These are phyloP conservation scores for Neurospora crassa DNA, from an alignment of 2,329 filamentous ascomycete species.

Conservation along the genomic window DNA sequence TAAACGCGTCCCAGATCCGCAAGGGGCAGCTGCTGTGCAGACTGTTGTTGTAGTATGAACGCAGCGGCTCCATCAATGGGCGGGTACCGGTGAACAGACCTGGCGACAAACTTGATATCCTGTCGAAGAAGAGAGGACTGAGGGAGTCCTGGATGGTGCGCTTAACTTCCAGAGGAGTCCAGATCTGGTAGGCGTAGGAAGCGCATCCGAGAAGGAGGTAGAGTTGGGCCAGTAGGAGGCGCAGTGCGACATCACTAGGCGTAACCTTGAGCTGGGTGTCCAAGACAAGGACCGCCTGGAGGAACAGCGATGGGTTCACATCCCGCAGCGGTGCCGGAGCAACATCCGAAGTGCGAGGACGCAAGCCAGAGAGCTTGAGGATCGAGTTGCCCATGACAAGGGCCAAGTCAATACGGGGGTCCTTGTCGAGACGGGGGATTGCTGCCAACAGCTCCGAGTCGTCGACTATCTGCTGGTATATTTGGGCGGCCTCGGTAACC, in stretches of 20 bases:
- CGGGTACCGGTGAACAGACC: constrained; percentile 27
- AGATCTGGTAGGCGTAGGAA: constrained; percentile 36
- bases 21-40: constrained; percentile 28
- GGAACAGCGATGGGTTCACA: constrained; percentile 24
- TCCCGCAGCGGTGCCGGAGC: constrained; percentile 12
- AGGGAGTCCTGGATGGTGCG: constrained; percentile 48
- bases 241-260: constrained; percentile 36
- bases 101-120: constrained; percentile 42
- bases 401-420: constrained; percentile 24
- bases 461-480: constrained; percentile 15
- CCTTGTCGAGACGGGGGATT: constrained; percentile 21
- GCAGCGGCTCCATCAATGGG: constrained; percentile 32
- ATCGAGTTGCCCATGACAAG: constrained; percentile 23
- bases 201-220: constrained; percentile 42
- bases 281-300: constrained; percentile 40
- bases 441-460: constrained; percentile 14
- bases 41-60: constrained; percentile 35
- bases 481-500: constrained; percentile 12
- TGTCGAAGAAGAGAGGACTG: constrained; percentile 44
- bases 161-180: constrained; percentile 44
- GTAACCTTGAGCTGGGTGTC: constrained; percentile 37
- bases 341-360: constrained; percentile 3
- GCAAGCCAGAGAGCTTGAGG: constrained; percentile 22
- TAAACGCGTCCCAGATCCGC: constrained; percentile 39
- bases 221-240: constrained; percentile 41